Evolutionary conservation across 192 early-diverging fungal genomes (phyloP).

Genomic region (Ramicandelaber brevisporus): DNA sequence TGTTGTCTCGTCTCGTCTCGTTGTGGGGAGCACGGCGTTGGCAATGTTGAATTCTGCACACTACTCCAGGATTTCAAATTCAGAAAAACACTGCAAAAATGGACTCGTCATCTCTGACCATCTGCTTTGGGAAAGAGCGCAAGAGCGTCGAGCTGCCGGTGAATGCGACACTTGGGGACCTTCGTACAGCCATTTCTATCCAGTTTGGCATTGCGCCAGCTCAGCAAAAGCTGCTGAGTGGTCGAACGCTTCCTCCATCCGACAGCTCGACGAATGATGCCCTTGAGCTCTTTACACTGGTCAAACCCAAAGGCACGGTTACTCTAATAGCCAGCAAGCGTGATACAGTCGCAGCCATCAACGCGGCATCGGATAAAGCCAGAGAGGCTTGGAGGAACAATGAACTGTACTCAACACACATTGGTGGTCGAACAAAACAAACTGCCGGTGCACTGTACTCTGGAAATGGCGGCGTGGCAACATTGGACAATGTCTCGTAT

Average conservation of each 20-base stretch:
- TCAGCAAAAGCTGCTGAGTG: conserved; percentile 7
- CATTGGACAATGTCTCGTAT: conserved; percentile 3
- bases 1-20: too few relatives aligned
- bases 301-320: conserved; percentile 1
- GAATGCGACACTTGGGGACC: conserved; percentile 6
- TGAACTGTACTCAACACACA: neutral
- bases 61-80: too few relatives aligned
- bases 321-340: conserved; percentile 4
- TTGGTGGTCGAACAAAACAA: neutral
- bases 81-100: too few relatives aligned
- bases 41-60: too few relatives aligned
- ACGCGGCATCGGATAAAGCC: conserved; percentile 2
- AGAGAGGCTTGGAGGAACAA: neutral
- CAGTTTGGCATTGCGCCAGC: conserved; percentile 7
- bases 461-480: too few relatives aligned
- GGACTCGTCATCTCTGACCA: too few relatives aligned
- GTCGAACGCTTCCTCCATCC: conserved; percentile 6
- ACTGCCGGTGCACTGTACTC: too few relatives aligned
- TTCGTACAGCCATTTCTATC: conserved; percentile 5
- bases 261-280: conserved; percentile 4
- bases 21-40: too few relatives aligned
- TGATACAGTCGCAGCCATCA: conserved; percentile 5
- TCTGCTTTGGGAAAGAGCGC: too few relatives aligned
- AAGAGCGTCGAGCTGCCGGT: too few relatives aligned
- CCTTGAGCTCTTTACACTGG: conserved; percentile 8